These are phyloP conservation scores for Xerocomus spinulosus DNA, from an alignment of 768 basidiomycete genomes.

Conservation along the genomic window DNA sequence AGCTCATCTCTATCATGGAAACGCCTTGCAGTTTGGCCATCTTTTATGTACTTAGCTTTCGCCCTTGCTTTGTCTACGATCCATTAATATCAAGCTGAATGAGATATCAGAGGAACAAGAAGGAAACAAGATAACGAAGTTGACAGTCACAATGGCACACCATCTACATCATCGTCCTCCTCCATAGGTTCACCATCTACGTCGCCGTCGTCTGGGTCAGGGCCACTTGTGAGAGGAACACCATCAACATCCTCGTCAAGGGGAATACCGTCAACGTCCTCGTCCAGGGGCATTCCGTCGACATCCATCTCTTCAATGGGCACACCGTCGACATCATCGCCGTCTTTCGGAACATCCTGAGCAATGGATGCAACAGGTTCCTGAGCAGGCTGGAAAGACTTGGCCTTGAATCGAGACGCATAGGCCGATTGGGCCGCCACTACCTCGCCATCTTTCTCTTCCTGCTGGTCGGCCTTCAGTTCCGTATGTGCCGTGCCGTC, in stretches of 20 bases:
- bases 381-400: slow-evolving; percentile 70
- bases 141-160: slow-evolving; percentile 32
- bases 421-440: slow-evolving; percentile 32
- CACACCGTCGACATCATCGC: slow-evolving; percentile 51
- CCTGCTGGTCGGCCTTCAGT: slow-evolving; percentile 26
- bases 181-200: slow-evolving; percentile 28
- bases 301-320: slow-evolving; percentile 47
- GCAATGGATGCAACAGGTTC: slow-evolving; percentile 28
- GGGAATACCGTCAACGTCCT: slow-evolving; percentile 25
- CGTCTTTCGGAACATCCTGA: slow-evolving; percentile 34
- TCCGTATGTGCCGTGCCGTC: slow-evolving; percentile 49
- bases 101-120: not conserved
- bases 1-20: not conserved
- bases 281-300: slow-evolving; percentile 42
- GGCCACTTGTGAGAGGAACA: slow-evolving; percentile 28
- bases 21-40: not conserved
- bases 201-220: slow-evolving; percentile 16
- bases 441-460: slow-evolving; percentile 11
- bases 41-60: not conserved
- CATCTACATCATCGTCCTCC: slow-evolving; percentile 37
- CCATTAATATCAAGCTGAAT: not conserved
- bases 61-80: not conserved
- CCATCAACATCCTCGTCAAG: slow-evolving; percentile 38
- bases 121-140: not conserved
- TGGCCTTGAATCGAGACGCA: slow-evolving; percentile 69